Evolutionary conservation across 2,329 filamentous ascomycete species (phyloP).

Genomic region (Berkeleyomyces basicola): DNA sequence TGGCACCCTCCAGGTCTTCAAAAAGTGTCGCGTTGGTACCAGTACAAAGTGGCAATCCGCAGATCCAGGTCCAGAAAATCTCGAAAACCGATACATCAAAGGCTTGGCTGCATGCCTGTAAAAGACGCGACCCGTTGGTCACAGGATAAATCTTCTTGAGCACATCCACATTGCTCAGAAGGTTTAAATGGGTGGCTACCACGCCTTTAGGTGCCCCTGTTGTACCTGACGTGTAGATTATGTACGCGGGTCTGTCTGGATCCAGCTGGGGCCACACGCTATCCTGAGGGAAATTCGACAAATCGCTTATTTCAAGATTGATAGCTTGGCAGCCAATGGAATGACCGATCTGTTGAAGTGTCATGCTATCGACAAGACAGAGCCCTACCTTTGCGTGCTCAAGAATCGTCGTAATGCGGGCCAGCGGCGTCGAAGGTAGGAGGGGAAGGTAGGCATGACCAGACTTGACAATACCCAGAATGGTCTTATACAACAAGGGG

Average conservation of each 20-base stretch:
- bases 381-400: conserved; percentile 35
- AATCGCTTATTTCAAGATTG: conserved; percentile 20
- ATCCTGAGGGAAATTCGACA: conserved; percentile 19
- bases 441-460: conserved; percentile 71
- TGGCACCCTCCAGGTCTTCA: conserved; percentile 50
- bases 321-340: conserved; percentile 17
- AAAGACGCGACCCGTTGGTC: conserved; percentile 34
- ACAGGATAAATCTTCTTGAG: conserved; percentile 51
- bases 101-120: conserved; percentile 71
- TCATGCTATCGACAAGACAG: conserved; percentile 27
- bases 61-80: conserved; percentile 70
- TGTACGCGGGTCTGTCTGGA: conserved; percentile 47
- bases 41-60: conserved; percentile 63
- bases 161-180: conserved; percentile 57
- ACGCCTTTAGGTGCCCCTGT: conserved; percentile 71
- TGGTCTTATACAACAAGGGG: conserved; percentile 50
- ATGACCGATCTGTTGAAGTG: conserved; percentile 14
- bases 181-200: conserved; percentile 56
- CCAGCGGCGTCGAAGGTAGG: conserved; percentile 49
- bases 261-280: conserved; percentile 20
- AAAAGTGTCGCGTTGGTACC: conserved; percentile 60
- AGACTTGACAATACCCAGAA: conserved; percentile 57
- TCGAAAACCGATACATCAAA: conserved; percentile 86
- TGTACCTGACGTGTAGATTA: conserved; percentile 71
- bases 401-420: conserved; percentile 46